Conservation (phyloP, 441 rosid species). For the Hura crepitans region DNA sequence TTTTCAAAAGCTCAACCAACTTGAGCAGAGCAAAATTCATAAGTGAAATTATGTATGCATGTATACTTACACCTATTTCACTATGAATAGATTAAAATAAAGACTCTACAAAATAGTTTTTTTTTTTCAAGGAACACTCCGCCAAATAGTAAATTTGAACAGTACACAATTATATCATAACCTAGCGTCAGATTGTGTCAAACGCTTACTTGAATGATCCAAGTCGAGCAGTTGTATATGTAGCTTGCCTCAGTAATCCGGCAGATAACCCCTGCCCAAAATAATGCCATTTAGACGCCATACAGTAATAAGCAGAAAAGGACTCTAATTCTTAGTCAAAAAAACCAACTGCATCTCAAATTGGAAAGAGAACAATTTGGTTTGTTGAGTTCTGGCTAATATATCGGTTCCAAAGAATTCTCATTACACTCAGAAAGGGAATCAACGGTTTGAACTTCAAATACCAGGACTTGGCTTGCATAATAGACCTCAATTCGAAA, state of each 20-base stretch:
- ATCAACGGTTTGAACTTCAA: neutral
- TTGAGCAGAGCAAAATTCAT: neutral
- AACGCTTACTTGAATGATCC: conserved; percentile 81
- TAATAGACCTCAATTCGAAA: neutral
- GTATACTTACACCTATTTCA: neutral
- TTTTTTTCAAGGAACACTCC: too few relatives aligned
- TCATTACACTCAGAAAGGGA: neutral
- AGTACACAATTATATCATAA: neutral
- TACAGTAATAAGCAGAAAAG: neutral
- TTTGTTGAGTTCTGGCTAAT: neutral
- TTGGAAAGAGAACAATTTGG: neutral
- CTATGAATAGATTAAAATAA: neutral
- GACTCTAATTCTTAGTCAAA: neutral
- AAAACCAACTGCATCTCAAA: neutral
- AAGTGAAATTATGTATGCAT: neutral
- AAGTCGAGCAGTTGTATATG: conserved; percentile 97
- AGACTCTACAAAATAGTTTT: neutral
- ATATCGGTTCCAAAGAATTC: neutral
- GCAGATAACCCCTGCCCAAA: conserved; percentile 79
- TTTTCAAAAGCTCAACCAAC: neutral
- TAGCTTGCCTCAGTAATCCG: conserved; percentile 94
- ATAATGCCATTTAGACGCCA: conserved; percentile 5
- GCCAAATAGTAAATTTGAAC: neutral
- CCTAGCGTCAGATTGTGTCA: neutral
- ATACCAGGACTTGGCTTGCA: neutral